phyloP scores from a whole-genome alignment of 176 grass and related monocot species.

The Rhipidocladum racemiflorum region DNA sequence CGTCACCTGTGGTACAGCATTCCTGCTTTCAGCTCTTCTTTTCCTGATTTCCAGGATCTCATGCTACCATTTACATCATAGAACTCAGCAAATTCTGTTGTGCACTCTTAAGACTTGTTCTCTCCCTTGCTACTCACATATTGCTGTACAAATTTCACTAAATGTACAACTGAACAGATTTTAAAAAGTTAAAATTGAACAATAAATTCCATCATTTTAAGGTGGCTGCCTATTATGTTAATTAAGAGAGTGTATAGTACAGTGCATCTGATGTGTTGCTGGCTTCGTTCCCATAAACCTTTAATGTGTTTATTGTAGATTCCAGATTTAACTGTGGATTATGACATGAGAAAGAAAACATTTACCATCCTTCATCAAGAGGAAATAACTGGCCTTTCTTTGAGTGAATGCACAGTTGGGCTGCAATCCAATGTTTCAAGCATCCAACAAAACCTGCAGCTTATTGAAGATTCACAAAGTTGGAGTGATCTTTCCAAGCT shows the following conservation, averaged over 20 bases:
- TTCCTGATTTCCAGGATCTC: slow-evolving; percentile 5
- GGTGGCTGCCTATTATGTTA: not conserved
- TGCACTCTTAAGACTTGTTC: not conserved
- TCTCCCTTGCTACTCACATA: not conserved
- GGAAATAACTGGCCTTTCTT: slow-evolving; percentile 46
- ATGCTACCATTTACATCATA: not conserved
- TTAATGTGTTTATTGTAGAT: slow-evolving; percentile 45
- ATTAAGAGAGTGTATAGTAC: slow-evolving; percentile 14
- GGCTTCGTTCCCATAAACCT: slow-evolving; percentile 16
- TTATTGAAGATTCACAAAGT: slow-evolving; percentile 51
- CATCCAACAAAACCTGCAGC: slow-evolving; percentile 37
- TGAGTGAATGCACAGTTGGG: slow-evolving; percentile 19
- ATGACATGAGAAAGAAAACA: slow-evolving; percentile 65
- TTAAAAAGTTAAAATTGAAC: not conserved
- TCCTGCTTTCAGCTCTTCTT: slow-evolving; percentile 2
- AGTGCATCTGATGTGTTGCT: not conserved
- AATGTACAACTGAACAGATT: not conserved
- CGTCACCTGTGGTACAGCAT: slow-evolving; percentile 78
- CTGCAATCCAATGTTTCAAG: slow-evolving; percentile 31
- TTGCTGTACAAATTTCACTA: not conserved
- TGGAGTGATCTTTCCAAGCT: slow-evolving; percentile 72
- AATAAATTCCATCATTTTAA: slow-evolving; percentile 19
- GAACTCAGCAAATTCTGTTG: not conserved
- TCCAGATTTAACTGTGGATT: slow-evolving; percentile 86
- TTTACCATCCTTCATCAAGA: slow-evolving; percentile 84